Base-by-base conservation (phyloP, 2,329 filamentous ascomycete genomes). In the Xylariaceae sp. region DNA sequence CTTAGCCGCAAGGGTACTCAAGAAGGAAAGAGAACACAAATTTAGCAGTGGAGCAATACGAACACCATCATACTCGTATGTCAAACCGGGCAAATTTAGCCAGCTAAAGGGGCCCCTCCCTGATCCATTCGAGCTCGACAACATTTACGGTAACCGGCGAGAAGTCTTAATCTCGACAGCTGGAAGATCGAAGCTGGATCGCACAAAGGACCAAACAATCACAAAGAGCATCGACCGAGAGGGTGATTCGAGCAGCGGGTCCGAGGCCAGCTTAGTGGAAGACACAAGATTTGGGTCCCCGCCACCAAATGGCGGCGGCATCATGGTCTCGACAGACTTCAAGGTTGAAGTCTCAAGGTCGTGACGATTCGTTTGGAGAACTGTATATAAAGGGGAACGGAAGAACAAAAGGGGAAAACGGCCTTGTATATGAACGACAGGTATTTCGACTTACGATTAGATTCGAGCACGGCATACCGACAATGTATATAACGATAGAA, bases 61-160 rank as follows among this genome's bases (percentile, higher is more conserved):
- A 10, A 19, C 36, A 22, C 40, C 32, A 41, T 44, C 52, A 8
- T 40, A 41, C 16, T 44, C 47, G 2, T 49, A 51, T 23, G 32
- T 32, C 11, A 42, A 49, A 41, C 32, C 44, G 17, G 37, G 46
- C 20, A 49, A 47, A 27, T 55, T 55, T 19, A 51, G 44, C 8
- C 44, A 41, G 2, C 42, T 55, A 7, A 39, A 50, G 12, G 40
- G 40, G 6, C 42, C 32, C 3, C 8, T 16, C 2, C 48, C 40
- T 21, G 53, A 55, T 39, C 51, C 47, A 14, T 54, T 55, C 22
- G 53, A 55, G 36, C 33, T 55, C 16, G 46, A 37, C 3, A 43
- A 54, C 10, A 44, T 50, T 12, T 44, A 41, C 10, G 40, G 37
- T 5, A 21, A 42, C 5, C 44, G 45, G 12, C 37, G 42, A 11